Percentiles rank a stretch among this genome's conserved stretches.
phyloP scores from a whole-genome alignment of 495 filamentous ascomycete genomes.

The Gamarada debralockiae region DNA sequence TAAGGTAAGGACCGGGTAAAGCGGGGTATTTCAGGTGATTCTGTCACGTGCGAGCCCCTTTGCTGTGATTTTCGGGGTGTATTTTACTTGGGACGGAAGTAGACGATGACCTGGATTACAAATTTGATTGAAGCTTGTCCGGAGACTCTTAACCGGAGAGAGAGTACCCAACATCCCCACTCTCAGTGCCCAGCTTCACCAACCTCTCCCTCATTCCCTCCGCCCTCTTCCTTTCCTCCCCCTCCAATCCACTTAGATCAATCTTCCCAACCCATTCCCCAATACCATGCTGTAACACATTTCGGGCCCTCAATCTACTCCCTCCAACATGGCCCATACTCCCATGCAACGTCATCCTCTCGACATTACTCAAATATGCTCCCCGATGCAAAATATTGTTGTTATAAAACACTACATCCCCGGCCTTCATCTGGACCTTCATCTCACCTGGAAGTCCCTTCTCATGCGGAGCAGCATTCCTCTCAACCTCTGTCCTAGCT shows the following conservation, averaged over 20 bases:
- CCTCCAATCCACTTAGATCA: conserved; percentile 49
- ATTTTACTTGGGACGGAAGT: no score
- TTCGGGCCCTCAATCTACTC: conserved; percentile 57
- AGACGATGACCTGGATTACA: neutral
- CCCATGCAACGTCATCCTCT: conserved; percentile 78
- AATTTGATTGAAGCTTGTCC: neutral
- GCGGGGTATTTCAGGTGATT: no score
- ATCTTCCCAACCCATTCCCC: conserved; percentile 64
- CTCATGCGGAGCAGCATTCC: conserved; percentile 56
- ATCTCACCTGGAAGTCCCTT: conserved; percentile 53
- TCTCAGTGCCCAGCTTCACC: conserved; percentile 55
- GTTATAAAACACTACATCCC: conserved; percentile 81
- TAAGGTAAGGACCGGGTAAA: no score
- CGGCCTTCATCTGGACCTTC: conserved; percentile 59
- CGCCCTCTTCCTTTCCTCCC: conserved; percentile 47
- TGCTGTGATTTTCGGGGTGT: no score
- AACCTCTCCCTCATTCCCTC: conserved; percentile 50
- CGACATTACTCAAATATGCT: conserved; percentile 57
- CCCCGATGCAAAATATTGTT: conserved; percentile 84
- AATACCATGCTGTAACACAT: conserved; percentile 83
- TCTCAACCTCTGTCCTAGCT: conserved; percentile 60
- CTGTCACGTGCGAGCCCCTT: no score
- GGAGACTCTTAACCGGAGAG: conserved; percentile 33
- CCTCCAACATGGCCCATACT: conserved; percentile 60
- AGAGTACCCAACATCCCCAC: conserved; percentile 55